Conservation (phyloP, 2,329 filamentous ascomycete species). For the Verticillium nonalfalfae region DNA sequence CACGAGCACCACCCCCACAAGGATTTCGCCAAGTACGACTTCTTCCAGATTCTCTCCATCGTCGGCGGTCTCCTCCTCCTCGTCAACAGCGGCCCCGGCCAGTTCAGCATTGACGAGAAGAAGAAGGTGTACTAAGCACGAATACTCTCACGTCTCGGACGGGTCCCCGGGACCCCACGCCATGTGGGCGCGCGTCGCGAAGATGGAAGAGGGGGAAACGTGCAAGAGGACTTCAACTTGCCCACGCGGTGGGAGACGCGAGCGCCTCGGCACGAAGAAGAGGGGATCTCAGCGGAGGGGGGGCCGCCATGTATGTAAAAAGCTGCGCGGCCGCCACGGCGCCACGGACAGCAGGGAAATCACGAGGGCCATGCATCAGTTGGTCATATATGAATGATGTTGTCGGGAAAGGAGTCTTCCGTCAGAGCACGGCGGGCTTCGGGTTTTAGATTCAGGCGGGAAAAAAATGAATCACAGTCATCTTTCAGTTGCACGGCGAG, state of each 20-base stretch:
- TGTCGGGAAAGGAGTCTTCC: constrained; percentile 9
- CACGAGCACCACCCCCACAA: constrained; percentile 98
- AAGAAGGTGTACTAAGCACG: constrained; percentile 92
- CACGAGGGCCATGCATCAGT: constrained; percentile 17
- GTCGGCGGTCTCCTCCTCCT: constrained; percentile 93
- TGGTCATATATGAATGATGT: constrained; percentile 10
- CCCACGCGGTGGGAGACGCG: background rate
- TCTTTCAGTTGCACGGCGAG: background rate
- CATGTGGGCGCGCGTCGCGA: background rate
- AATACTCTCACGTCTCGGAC: background rate
- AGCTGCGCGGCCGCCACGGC: constrained; percentile 13
- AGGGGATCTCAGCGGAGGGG: too few relatives aligned
- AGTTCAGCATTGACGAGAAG: constrained; percentile 99
- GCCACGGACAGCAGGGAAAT: constrained; percentile 17
- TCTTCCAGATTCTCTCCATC: constrained; percentile 99
- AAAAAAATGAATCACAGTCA: constrained; percentile 8
- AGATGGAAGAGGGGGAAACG: background rate
- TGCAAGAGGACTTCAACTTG: background rate
- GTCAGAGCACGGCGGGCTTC: constrained; percentile 6
- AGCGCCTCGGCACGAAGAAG: background rate
- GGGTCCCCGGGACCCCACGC: background rate
- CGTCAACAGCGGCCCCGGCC: constrained; percentile 96
- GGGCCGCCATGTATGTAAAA: constrained; percentile 4
- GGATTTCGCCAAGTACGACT: constrained; percentile 99
- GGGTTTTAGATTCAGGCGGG: background rate